These are phyloP conservation scores for Pyricularia pennisetigena DNA, from an alignment of 2,329 filamentous ascomycete species.

Conservation along the genomic window DNA sequence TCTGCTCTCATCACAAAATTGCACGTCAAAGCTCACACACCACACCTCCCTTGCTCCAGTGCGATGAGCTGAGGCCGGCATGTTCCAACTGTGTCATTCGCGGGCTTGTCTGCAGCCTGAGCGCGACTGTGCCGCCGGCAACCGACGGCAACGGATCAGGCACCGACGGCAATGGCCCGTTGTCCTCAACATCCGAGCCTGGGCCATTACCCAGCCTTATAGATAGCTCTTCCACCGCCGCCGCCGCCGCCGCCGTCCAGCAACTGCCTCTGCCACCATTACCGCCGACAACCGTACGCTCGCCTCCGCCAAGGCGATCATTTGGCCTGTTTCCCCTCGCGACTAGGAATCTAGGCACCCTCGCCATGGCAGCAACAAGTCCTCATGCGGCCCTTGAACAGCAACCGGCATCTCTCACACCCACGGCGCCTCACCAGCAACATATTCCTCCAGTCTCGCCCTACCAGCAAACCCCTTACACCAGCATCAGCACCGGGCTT, in stretches of 20 bases:
- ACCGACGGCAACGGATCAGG: background rate
- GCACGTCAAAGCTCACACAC: background rate
- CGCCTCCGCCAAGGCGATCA: background rate
- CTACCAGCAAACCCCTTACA: background rate
- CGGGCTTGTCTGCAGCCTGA: conserved; percentile 3
- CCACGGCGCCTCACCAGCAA: background rate
- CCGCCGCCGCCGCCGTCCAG: background rate
- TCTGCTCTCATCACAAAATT: background rate
- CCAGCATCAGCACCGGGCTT: background rate
- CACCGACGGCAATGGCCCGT: background rate
- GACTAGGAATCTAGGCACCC: background rate
- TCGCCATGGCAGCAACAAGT: conserved; percentile 2
- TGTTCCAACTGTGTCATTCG: conserved; percentile 5
- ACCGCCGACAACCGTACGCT: background rate
- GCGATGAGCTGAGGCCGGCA: conserved; percentile 5
- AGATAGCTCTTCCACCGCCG: background rate
- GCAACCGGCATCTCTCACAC: background rate
- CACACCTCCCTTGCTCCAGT: background rate
- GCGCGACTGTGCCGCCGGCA: background rate
- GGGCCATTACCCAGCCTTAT: background rate
- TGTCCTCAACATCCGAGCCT: background rate
- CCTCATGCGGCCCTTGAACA: background rate
- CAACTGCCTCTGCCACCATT: background rate
- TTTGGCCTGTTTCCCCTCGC: background rate
- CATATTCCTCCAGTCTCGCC: background rate